Conservation (phyloP, 2,329 filamentous ascomycete species). For the Elsinoe batatas region DNA sequence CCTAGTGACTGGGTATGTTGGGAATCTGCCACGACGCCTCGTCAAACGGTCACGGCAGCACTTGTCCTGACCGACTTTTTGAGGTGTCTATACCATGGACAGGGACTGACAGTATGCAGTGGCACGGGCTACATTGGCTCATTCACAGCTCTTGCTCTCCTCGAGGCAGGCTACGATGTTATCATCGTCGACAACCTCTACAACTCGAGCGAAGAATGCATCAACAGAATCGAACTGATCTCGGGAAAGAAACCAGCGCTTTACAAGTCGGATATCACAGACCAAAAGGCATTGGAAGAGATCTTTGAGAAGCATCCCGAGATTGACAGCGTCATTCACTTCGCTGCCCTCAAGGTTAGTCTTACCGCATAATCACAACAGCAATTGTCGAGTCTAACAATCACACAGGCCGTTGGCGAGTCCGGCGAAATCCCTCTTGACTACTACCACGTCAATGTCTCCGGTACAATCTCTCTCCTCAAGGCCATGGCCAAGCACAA, state of each 20-base stretch:
- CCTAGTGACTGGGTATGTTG: conserved; percentile 76
- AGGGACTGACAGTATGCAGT: conserved; percentile 41
- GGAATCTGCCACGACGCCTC: conserved; percentile 2
- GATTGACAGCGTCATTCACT: conserved; percentile 98
- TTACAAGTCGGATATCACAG: conserved; percentile 77
- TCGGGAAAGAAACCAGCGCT: conserved; percentile 79
- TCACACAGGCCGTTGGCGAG: conserved; percentile 82
- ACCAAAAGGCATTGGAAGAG: conserved; percentile 71
- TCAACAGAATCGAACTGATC: conserved; percentile 93
- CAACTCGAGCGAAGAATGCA: conserved; percentile 85
- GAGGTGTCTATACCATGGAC: not conserved
- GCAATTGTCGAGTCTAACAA: conserved; percentile 12
- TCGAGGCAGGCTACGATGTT: conserved; percentile 91
- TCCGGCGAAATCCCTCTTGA: conserved; percentile 88
- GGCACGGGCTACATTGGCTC: conserved; percentile 98
- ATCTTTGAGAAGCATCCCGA: conserved; percentile 83
- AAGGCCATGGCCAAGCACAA: conserved; percentile 80
- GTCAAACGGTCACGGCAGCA: conserved; percentile 8
- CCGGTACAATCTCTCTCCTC: conserved; percentile 79
- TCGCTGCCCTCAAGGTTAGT: conserved; percentile 82
- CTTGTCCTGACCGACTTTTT: not conserved
- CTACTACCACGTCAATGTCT: conserved; percentile 96
- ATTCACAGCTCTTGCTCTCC: conserved; percentile 84
- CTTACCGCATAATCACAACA: not conserved
- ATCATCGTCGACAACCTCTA: conserved; percentile 94